phyloP scores from a whole-genome alignment of 2,329 filamentous ascomycete species.

The Penicillium hordei region DNA sequence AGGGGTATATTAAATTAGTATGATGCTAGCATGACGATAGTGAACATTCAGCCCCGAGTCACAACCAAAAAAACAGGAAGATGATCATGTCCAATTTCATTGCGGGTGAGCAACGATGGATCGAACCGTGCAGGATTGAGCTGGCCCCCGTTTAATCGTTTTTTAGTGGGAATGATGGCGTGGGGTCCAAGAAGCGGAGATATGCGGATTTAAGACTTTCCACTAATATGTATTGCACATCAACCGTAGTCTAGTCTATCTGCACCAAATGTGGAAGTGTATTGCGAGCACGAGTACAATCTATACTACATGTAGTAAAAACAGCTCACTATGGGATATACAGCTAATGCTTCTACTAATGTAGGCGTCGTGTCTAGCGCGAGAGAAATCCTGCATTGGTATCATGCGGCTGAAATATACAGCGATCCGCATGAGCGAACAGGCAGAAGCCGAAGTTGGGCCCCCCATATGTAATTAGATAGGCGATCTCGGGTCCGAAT shows the following conservation, averaged over 20 bases:
- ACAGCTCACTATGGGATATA: background rate
- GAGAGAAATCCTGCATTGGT: background rate
- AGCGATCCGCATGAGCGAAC: background rate
- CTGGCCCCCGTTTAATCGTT: background rate
- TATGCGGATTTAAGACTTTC: background rate
- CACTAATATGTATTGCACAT: background rate
- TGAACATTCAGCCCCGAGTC: background rate
- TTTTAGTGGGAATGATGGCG: background rate
- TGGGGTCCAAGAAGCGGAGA: constrained; percentile 13
- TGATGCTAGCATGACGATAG: constrained; percentile 1
- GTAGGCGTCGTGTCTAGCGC: constrained; percentile 5
- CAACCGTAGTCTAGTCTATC: background rate
- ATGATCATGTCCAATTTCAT: background rate
- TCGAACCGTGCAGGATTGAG: constrained; percentile 3
- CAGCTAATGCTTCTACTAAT: background rate
- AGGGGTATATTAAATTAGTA: background rate
- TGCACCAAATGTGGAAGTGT: background rate
- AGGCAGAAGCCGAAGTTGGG: background rate
- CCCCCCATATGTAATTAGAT: background rate
- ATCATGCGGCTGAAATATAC: constrained; percentile 5
- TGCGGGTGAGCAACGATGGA: background rate
- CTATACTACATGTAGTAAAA: background rate
- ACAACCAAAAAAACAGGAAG: background rate
- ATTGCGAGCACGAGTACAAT: background rate
- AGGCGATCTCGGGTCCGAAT: constrained; percentile 4